Evolutionary conservation across 768 basidiomycete genomes (phyloP).

Genomic region (Pisolithus tinctorius): DNA sequence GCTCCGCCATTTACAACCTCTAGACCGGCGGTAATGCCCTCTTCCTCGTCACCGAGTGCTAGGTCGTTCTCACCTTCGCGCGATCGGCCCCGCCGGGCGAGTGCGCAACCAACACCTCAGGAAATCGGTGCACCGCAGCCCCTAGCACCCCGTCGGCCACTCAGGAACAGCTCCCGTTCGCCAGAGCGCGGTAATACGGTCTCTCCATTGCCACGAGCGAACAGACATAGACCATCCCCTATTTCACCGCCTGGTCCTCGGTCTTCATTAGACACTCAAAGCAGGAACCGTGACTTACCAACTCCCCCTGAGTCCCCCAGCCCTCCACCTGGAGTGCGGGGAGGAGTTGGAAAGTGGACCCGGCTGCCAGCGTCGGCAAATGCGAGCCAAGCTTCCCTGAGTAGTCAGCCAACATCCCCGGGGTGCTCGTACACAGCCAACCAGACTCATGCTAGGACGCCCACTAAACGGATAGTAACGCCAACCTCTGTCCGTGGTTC

Average conservation of each 20-base stretch:
- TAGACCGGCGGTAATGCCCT: constrained; percentile 38
- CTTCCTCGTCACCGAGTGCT: constrained; percentile 42
- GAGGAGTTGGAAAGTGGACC: constrained; percentile 27
- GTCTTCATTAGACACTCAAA: constrained; percentile 30
- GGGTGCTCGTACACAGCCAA: constrained; percentile 32
- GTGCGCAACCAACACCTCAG: constrained; percentile 25
- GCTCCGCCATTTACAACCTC: constrained; percentile 48
- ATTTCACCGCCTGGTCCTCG: constrained; percentile 23
- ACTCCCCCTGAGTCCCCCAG: constrained; percentile 45
- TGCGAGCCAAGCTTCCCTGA: constrained; percentile 36
- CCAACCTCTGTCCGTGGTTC: constrained; percentile 36
- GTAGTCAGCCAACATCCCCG: constrained; percentile 34
- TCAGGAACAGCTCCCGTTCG: constrained; percentile 14
- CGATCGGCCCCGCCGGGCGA: constrained; percentile 38
- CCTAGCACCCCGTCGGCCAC: constrained; percentile 28
- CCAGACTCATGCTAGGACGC: constrained; percentile 38
- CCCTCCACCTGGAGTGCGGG: constrained; percentile 33
- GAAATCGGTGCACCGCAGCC: constrained; percentile 38
- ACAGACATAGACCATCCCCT: constrained; percentile 27
- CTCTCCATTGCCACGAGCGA: constrained; percentile 18
- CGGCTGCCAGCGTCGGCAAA: constrained; percentile 32
- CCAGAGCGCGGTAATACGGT: constrained; percentile 25
- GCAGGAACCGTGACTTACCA: constrained; percentile 32
- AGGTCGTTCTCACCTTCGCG: constrained; percentile 41
- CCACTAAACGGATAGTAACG: constrained; percentile 32